Percentiles rank a stretch among this genome's conserved stretches.
These are phyloP conservation scores for Crithidia expoeki DNA, from an alignment of 208 protist species.

Conservation along the genomic window DNA sequence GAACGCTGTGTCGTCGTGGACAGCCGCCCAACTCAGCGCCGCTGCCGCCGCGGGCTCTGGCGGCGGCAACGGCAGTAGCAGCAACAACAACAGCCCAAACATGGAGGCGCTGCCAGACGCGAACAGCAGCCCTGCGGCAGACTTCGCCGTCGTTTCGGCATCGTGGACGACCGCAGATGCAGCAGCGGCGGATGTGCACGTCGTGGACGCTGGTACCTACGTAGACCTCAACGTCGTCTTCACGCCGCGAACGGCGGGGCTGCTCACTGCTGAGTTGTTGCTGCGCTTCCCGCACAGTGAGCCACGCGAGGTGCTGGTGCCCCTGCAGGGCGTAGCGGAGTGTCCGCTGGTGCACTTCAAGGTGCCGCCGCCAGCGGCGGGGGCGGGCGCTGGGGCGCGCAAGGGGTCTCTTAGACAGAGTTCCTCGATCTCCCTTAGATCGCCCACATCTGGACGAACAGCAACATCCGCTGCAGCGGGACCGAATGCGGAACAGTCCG, in stretches of 20 bases:
- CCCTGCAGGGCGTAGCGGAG: slow-evolving; percentile 78
- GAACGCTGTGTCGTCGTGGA: slow-evolving; percentile 2
- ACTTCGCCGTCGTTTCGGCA: slow-evolving; percentile 8
- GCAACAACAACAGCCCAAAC: neutral
- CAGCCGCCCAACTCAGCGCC: slow-evolving; percentile 7
- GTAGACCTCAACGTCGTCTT: slow-evolving; percentile 85
- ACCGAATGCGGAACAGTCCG: neutral
- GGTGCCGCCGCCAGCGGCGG: slow-evolving; percentile 41
- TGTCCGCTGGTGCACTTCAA: slow-evolving; percentile 98
- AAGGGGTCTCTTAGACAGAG: neutral
- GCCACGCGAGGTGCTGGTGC: slow-evolving; percentile 45
- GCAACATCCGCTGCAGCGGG: neutral
- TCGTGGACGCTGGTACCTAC: slow-evolving; percentile 49
- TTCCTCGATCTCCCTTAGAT: neutral
- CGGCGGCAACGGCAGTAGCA: neutral
- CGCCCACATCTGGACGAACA: neutral
- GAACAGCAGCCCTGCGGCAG: neutral
- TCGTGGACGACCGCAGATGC: slow-evolving; percentile 50
- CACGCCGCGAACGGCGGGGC: slow-evolving; percentile 73
- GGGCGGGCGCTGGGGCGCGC: neutral
- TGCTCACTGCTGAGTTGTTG: slow-evolving; percentile 47
- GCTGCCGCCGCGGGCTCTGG: neutral
- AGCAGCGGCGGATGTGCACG: slow-evolving; percentile 67
- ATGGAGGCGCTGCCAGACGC: slow-evolving; percentile 7
- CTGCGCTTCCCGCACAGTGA: slow-evolving; percentile 68